These are phyloP conservation scores for Ophiosphaerella narmari DNA, from an alignment of 2,329 filamentous ascomycete species.

Conservation along the genomic window DNA sequence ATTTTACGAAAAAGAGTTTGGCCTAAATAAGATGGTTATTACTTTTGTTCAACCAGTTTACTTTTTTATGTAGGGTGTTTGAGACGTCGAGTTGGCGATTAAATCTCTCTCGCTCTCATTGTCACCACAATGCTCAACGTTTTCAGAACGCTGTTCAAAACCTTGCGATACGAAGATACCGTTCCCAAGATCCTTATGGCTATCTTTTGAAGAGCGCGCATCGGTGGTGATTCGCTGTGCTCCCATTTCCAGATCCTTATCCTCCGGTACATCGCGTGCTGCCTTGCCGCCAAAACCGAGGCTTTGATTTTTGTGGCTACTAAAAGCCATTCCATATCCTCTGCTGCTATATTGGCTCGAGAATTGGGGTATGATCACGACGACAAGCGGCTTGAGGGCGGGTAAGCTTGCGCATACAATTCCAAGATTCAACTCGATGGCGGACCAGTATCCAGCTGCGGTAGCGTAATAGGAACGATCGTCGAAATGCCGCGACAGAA, in stretches of 20 bases:
- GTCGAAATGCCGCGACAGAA: conserved; percentile 14
- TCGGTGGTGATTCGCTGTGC: conserved; percentile 5
- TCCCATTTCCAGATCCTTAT: conserved; percentile 16
- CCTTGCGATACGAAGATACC: conserved; percentile 18
- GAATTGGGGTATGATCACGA: conserved; percentile 27
- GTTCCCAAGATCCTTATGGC: conserved; percentile 11
- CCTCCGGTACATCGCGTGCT: conserved; percentile 3
- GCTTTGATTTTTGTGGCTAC: conserved; percentile 2
- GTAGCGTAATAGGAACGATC: conserved; percentile 31
- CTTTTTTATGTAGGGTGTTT: too few species aligned
- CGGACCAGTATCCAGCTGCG: conserved; percentile 32
- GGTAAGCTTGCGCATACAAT: conserved; percentile 41
- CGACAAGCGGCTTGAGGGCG: conserved; percentile 34
- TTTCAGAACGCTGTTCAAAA: conserved; percentile 15
- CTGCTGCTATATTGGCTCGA: conserved; percentile 13
- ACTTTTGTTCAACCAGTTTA: too few species aligned
- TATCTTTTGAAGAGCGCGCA: conserved; percentile 8
- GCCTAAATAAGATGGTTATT: too few species aligned
- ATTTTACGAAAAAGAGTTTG: too few species aligned
- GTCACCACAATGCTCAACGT: conserved; percentile 4
- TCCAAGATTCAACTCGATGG: conserved; percentile 37
- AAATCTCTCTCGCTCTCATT: conserved; percentile 18
- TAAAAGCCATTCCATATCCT: conserved; percentile 8
- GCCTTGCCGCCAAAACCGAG: conserved; percentile 6
- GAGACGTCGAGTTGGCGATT: not conserved